phyloP scores from a whole-genome alignment of 306 rosid species.

The Rosa lucieae region DNA sequence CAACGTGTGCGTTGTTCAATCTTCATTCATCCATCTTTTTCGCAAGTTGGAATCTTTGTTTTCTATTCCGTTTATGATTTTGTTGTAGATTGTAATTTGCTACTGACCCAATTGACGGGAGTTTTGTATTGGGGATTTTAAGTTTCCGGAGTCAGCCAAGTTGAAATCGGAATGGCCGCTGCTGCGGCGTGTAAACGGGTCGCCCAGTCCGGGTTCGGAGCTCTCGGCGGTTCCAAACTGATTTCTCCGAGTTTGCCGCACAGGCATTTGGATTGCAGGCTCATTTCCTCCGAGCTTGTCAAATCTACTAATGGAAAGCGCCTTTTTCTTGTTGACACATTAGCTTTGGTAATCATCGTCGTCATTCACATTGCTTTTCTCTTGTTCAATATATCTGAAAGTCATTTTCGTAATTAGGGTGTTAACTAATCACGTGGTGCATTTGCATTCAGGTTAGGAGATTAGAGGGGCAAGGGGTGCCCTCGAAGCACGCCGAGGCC shows the following conservation, averaged over 20 bases:
- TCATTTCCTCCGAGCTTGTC: slow-evolving; percentile 48
- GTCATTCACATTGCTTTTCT: background rate
- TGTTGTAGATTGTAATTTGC: background rate
- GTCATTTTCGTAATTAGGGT: background rate
- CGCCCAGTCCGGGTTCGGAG: slow-evolving; percentile 42
- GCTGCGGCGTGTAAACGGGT: slow-evolving; percentile 60
- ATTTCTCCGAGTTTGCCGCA: slow-evolving; percentile 26
- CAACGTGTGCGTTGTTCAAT: background rate
- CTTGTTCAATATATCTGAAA: background rate
- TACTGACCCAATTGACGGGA: background rate
- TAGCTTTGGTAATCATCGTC: slow-evolving; percentile 63
- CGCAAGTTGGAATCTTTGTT: too few relatives aligned
- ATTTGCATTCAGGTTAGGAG: slow-evolving; percentile 60
- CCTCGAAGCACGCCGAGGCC: slow-evolving; percentile 89
- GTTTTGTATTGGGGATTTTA: background rate
- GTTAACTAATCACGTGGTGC: slow-evolving; percentile 3
- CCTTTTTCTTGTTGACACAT: slow-evolving; percentile 80
- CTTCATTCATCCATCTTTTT: background rate
- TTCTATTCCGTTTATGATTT: too few relatives aligned
- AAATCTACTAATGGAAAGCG: slow-evolving; percentile 68
- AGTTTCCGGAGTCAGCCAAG: background rate
- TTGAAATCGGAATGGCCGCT: slow-evolving; percentile 59
- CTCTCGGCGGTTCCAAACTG: slow-evolving; percentile 38
- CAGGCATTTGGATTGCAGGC: slow-evolving; percentile 42
- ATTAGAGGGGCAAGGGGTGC: slow-evolving; percentile 83